Evolutionary conservation across 768 basidiomycete genomes (phyloP).

Genomic region (Boletus rubroflammeus): DNA sequence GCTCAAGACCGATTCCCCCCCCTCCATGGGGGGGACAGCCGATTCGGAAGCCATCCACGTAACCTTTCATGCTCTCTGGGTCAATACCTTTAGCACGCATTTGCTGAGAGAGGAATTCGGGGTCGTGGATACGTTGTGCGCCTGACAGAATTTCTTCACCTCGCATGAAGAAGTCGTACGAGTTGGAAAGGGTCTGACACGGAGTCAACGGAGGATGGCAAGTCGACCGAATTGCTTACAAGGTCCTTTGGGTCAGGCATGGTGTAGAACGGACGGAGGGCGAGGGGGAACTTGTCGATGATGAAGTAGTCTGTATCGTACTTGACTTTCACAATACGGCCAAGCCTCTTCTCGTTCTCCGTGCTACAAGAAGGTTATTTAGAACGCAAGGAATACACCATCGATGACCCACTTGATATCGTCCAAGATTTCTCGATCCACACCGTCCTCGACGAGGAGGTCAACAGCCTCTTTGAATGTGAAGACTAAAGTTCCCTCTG

Average conservation of each 20-base stretch:
- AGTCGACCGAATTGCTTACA: constrained; percentile 41
- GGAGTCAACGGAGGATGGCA: background rate
- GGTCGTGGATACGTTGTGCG: constrained; percentile 95
- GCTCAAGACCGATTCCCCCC: constrained; percentile 92
- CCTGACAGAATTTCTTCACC: constrained; percentile 99
- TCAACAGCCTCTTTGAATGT: constrained; percentile 87
- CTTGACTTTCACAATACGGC: constrained; percentile 84
- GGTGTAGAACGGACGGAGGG: constrained; percentile 96
- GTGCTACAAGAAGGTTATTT: constrained; percentile 54
- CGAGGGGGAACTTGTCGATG: constrained; percentile 97
- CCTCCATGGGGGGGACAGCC: constrained; percentile 97
- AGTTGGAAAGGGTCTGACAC: constrained; percentile 82
- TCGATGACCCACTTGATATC: constrained; percentile 73
- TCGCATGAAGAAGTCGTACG: constrained; percentile 99
- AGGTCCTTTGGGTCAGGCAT: constrained; percentile 96
- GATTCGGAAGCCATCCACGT: constrained; percentile 91
- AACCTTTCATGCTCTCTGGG: constrained; percentile 87
- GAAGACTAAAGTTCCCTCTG: constrained; percentile 75
- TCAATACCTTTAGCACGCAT: constrained; percentile 89
- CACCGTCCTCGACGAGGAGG: constrained; percentile 82
- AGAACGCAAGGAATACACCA: background rate
- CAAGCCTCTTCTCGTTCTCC: constrained; percentile 91
- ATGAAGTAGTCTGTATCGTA: constrained; percentile 99
- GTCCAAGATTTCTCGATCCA: constrained; percentile 70
- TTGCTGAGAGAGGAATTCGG: constrained; percentile 72